phyloP scores from a whole-genome alignment of 2,329 filamentous ascomycete genomes.

The Neobulgaria alba region DNA sequence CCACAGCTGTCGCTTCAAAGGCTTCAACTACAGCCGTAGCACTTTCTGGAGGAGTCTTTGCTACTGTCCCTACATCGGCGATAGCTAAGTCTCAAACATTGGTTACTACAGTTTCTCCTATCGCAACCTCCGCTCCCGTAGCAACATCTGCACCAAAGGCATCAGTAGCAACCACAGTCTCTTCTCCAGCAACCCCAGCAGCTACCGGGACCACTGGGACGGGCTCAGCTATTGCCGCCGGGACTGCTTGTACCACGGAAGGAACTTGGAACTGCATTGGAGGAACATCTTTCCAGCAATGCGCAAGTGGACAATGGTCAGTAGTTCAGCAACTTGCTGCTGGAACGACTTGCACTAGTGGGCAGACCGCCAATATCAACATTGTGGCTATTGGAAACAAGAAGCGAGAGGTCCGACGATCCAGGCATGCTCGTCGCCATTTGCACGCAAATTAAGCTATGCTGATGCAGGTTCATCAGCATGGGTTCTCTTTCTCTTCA shows the following conservation, averaged over 20 bases:
- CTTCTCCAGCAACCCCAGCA: slow-evolving; percentile 19
- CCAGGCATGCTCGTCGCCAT: slow-evolving; percentile 22
- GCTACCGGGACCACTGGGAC: slow-evolving; percentile 19
- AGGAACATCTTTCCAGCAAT: slow-evolving; percentile 45
- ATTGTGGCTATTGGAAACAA: slow-evolving; percentile 27
- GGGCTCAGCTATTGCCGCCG: slow-evolving; percentile 25
- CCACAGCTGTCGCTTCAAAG: slow-evolving; percentile 5
- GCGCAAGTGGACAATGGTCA: slow-evolving; percentile 45
- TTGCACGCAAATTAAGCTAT: slow-evolving; percentile 1
- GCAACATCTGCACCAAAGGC: slow-evolving; percentile 3
- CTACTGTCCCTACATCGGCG: slow-evolving; percentile 21
- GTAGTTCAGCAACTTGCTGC: slow-evolving; percentile 33
- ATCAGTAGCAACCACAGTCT: slow-evolving; percentile 7
- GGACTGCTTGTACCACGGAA: slow-evolving; percentile 39
- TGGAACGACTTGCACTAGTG: slow-evolving; percentile 38
- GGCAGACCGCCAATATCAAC: slow-evolving; percentile 33
- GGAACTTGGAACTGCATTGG: slow-evolving; percentile 47
- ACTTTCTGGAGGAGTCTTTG: slow-evolving; percentile 28
- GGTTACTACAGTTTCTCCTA: slow-evolving; percentile 15
- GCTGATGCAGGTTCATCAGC: background rate
- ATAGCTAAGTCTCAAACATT: slow-evolving; percentile 9
- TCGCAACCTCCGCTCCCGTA: slow-evolving; percentile 10
- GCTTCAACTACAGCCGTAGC: slow-evolving; percentile 9
- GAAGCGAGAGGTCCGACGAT: slow-evolving; percentile 23
- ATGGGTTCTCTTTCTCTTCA: too few species aligned